These are phyloP conservation scores for Erysimum cheiranthoides DNA, from an alignment of 345 rosid species.

Conservation along the genomic window DNA sequence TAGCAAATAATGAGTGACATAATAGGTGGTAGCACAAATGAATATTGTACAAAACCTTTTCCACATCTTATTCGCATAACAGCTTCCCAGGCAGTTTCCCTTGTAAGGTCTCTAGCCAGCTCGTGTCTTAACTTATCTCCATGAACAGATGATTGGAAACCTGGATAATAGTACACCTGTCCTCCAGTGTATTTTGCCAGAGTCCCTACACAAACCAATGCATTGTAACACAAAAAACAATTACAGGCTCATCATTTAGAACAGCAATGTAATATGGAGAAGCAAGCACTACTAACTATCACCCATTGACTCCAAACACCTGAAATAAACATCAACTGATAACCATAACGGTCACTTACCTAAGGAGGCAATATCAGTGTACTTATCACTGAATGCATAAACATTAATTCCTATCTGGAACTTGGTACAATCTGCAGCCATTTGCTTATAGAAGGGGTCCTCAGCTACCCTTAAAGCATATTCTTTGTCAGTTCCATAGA, in stretches of 20 bases:
- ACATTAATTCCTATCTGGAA: conserved; percentile 91
- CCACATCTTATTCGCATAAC: conserved; percentile 99
- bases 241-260: conserved; percentile 11
- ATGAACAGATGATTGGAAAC: conserved; percentile 77
- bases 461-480: conserved; percentile 80
- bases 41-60: conserved; percentile 63
- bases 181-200: conserved; percentile 98
- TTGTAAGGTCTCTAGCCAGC: conserved; percentile 88
- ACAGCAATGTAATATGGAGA: not conserved
- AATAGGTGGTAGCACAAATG: conserved; percentile 10
- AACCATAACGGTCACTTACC: conserved; percentile 56
- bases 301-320: conserved; percentile 25
- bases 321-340: conserved; percentile 14
- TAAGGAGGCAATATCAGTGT: conserved; percentile 92
- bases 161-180: conserved; percentile 90
- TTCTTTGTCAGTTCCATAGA: conserved; percentile 97
- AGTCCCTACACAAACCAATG: conserved; percentile 61
- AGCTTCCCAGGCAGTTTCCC: conserved; percentile 99
- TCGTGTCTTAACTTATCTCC: conserved; percentile 89
- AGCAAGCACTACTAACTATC: conserved; percentile 4
- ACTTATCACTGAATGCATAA: conserved; percentile 91
- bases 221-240: conserved; percentile 22
- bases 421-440: conserved; percentile 99
- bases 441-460: conserved; percentile 93
- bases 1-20: conserved; percentile 25